Conservation (phyloP, 1,284 basidiomycete species). For the Ceratobasidium sp. region DNA sequence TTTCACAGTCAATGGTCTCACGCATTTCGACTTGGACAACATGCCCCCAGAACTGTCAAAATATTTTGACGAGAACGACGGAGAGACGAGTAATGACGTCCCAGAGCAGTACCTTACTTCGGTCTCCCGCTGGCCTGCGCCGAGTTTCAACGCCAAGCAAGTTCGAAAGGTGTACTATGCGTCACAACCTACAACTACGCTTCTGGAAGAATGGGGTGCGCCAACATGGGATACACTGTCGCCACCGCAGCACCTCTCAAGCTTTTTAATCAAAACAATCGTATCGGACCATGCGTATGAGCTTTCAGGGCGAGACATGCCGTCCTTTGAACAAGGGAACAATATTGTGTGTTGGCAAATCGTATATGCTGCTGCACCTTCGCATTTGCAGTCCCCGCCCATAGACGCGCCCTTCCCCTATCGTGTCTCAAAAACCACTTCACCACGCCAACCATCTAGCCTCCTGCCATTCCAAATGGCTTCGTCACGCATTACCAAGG, state of each 20-base stretch:
- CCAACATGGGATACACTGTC: not conserved
- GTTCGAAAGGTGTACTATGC: not conserved
- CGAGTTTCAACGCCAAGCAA: not conserved
- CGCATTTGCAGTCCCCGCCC: not conserved
- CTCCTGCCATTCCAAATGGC: too few relatives aligned
- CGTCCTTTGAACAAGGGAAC: not conserved
- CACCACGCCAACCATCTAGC: not conserved
- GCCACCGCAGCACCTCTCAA: not conserved
- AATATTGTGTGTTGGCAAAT: constrained; percentile 10
- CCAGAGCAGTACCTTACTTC: not conserved
- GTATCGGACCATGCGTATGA: not conserved
- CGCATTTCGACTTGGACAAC: constrained; percentile 21
- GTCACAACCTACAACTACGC: not conserved
- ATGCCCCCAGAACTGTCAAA: constrained; percentile 3
- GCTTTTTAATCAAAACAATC: not conserved
- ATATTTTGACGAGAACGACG: not conserved
- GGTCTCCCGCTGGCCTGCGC: constrained; percentile 5
- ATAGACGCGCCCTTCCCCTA: not conserved
- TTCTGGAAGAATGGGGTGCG: not conserved
- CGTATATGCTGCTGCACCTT: not conserved
- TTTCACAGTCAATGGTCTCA: constrained; percentile 29
- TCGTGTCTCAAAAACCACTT: not conserved
- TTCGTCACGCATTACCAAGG: not conserved
- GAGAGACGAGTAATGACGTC: not conserved
- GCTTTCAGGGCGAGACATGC: not conserved